These are phyloP conservation scores for Phytophthora constricta DNA, from an alignment of 352 stramenopile species.

Conservation along the genomic window DNA sequence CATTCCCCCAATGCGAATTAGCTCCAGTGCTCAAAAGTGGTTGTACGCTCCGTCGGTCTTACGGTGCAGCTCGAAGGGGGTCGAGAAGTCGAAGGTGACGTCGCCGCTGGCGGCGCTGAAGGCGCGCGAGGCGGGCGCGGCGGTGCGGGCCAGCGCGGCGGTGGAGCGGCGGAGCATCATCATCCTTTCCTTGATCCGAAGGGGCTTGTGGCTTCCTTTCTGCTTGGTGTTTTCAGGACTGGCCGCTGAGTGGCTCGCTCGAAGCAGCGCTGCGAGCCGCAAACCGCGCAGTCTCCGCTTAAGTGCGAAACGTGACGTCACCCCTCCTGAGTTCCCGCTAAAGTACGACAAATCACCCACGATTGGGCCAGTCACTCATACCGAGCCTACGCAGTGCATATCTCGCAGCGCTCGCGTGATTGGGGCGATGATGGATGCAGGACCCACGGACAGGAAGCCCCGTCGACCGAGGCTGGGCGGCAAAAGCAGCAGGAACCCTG, in stretches of 20 bases:
- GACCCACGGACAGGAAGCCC: neutral
- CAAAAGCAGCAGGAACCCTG: no score
- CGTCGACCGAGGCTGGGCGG: no score
- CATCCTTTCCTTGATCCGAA: slow-evolving; percentile 13
- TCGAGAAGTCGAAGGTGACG: slow-evolving; percentile 73
- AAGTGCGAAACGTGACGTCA: slow-evolving; percentile 46
- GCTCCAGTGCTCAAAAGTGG: no score
- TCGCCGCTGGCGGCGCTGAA: slow-evolving; percentile 73
- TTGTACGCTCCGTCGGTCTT: no score
- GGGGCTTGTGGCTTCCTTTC: slow-evolving; percentile 37
- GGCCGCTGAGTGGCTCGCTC: slow-evolving; percentile 22
- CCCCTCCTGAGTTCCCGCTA: slow-evolving; percentile 5
- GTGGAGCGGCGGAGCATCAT: slow-evolving; percentile 77
- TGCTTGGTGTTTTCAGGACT: slow-evolving; percentile 55
- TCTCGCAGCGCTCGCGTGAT: neutral
- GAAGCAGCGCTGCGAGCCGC: slow-evolving; percentile 21
- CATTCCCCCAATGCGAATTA: neutral
- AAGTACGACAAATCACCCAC: slow-evolving; percentile 29
- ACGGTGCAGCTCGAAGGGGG: slow-evolving; percentile 86
- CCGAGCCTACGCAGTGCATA: neutral
- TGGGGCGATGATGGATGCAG: slow-evolving; percentile 27
- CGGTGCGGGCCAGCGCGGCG: slow-evolving; percentile 44
- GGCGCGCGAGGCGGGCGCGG: slow-evolving; percentile 43
- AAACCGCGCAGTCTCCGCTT: slow-evolving; percentile 20
- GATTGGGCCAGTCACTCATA: slow-evolving; percentile 8